These are phyloP conservation scores for Yueomyces sp. DNA, from an alignment of 805 yeast species.

Conservation along the genomic window DNA sequence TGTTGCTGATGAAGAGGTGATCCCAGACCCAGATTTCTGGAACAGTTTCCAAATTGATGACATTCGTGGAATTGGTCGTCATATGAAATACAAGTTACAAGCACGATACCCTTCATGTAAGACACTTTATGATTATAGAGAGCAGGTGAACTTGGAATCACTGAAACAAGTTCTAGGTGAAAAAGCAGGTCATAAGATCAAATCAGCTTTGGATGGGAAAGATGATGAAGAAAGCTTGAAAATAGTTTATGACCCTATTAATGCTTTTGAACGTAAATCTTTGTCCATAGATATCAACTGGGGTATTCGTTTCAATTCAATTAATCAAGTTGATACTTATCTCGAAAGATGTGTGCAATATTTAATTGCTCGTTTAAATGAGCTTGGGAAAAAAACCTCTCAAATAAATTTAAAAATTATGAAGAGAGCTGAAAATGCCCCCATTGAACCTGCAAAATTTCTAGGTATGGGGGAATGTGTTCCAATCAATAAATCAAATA, in stretches of 20 bases:
- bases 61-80: conserved; percentile 53
- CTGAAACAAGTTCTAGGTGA: conserved; percentile 41
- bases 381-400: conserved; percentile 36
- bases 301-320: conserved; percentile 66
- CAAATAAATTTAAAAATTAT: conserved; percentile 55
- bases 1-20: conserved; percentile 17
- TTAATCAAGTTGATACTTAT: conserved; percentile 52
- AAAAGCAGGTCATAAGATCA: conserved; percentile 56
- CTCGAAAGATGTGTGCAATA: conserved; percentile 45
- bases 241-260: conserved; percentile 35
- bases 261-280: conserved; percentile 46
- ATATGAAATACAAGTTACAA: conserved; percentile 34
- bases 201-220: conserved; percentile 46
- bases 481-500: conserved; percentile 41
- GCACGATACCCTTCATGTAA: conserved; percentile 2
- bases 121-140: conserved; percentile 28
- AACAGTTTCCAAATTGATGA: conserved; percentile 20
- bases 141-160: conserved; percentile 25
- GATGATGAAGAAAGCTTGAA: conserved; percentile 47
- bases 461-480: conserved; percentile 81
- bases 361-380: conserved; percentile 37
- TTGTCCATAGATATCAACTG: conserved; percentile 82
- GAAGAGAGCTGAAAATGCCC: conserved; percentile 50
- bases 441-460: conserved; percentile 61
- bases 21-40: conserved; percentile 25